Percentiles rank a stretch among this genome's conserved stretches.
Evolutionary conservation across 495 filamentous ascomycete species (phyloP).

Genomic region (Sporormia fimetaria): DNA sequence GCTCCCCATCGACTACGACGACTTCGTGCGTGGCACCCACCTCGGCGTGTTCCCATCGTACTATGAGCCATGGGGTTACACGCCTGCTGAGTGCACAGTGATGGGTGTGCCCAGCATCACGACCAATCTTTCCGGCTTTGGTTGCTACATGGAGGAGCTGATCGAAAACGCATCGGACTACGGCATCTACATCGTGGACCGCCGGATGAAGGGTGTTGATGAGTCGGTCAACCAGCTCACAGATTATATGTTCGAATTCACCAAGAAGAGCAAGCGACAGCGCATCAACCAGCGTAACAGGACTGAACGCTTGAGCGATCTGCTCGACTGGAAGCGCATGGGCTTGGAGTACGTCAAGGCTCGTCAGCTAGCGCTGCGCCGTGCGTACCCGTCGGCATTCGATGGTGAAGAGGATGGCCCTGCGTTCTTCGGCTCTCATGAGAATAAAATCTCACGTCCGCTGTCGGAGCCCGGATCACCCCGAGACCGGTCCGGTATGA

Average conservation of each 20-base stretch:
- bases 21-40: constrained; percentile 95
- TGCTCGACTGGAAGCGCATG: constrained; percentile 99
- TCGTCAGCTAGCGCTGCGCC: constrained; percentile 76
- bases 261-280: constrained; percentile 85
- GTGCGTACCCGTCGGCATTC: constrained; percentile 85
- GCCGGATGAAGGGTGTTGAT: constrained; percentile 88
- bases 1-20: constrained; percentile 91
- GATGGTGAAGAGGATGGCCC: constrained; percentile 55
- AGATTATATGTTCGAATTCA: constrained; percentile 89
- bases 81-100: constrained; percentile 94
- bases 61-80: constrained; percentile 99
- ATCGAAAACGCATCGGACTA: constrained; percentile 98
- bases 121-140: constrained; percentile 93
- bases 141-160: constrained; percentile 98
- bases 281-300: constrained; percentile 97
- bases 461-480: constrained; percentile 90
- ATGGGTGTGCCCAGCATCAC: constrained; percentile 99
- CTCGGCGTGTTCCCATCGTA: constrained; percentile 93
- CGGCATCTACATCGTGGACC: constrained; percentile 97
- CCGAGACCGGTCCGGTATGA: constrained; percentile 84
- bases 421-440: constrained; percentile 76
- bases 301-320: constrained; percentile 88
- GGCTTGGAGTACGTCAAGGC: constrained; percentile 98
- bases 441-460: constrained; percentile 86
- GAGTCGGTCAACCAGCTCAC: constrained; percentile 93